These are phyloP conservation scores for Liquidambar formosana DNA, from an alignment of 164 flowering plant genomes.

Conservation along the genomic window DNA sequence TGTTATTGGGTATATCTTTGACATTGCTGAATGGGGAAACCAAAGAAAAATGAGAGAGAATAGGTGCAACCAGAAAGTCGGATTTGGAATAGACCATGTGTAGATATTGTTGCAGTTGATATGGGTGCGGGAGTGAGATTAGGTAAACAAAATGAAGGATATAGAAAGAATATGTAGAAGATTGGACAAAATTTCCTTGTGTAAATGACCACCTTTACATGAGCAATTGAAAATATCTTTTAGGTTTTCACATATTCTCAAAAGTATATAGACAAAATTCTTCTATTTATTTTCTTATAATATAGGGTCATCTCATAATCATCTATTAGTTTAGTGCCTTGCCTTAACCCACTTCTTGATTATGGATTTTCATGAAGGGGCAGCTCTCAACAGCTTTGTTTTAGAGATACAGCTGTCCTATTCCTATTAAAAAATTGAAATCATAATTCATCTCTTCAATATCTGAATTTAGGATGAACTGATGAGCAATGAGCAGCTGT, in stretches of 20 bases:
- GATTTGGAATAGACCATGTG: not conserved
- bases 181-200: no score
- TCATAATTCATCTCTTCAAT: not conserved
- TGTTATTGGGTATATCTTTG: not conserved
- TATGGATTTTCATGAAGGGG: not conserved
- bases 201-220: no score
- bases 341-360: not conserved
- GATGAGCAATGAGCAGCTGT: slow-evolving; percentile 95
- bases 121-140: no score
- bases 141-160: no score
- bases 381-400: not conserved
- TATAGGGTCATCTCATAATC: no score
- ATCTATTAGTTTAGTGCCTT: not conserved
- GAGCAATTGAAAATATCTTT: no score
- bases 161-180: no score
- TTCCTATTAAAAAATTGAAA: no score
- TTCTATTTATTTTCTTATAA: no score
- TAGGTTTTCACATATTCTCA: no score
- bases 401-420: not conserved
- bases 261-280: no score
- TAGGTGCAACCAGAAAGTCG: not conserved
- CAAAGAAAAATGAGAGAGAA: not conserved
- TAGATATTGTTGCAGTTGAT: no score
- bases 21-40: not conserved
- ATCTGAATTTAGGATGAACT: slow-evolving; percentile 77